These are phyloP conservation scores for Limonomyces culmigenus DNA, from an alignment of 1,284 basidiomycete genomes.

Conservation along the genomic window DNA sequence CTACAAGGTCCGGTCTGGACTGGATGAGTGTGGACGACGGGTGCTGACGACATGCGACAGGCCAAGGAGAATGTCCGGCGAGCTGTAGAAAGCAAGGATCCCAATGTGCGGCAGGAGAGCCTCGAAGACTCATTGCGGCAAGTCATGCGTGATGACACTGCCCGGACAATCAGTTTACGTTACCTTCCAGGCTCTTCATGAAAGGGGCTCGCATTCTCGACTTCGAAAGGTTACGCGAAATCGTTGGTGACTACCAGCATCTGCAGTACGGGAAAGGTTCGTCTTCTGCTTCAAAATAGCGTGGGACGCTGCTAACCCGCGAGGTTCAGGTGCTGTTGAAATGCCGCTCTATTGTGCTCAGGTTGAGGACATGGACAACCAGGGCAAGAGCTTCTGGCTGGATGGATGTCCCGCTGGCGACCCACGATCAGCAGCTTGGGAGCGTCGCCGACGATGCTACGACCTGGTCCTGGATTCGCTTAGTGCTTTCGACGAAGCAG, in stretches of 20 bases:
- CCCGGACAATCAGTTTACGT: background rate
- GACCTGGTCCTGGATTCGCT: conserved; percentile 72
- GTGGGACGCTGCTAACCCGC: conserved; percentile 1
- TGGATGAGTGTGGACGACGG: no score
- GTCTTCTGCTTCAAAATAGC: conserved; percentile 5
- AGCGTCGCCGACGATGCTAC: conserved; percentile 64
- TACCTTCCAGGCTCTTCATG: conserved; percentile 50
- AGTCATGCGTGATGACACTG: conserved; percentile 17
- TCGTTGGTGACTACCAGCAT: conserved; percentile 75
- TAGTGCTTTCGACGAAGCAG: conserved; percentile 58
- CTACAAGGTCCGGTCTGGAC: conserved; percentile 59
- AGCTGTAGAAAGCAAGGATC: conserved; percentile 69
- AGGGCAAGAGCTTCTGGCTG: conserved; percentile 66
- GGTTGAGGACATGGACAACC: conserved; percentile 62
- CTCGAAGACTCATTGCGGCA: conserved; percentile 72
- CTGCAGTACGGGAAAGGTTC: conserved; percentile 68
- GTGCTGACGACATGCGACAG: no score
- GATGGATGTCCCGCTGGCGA: conserved; percentile 49
- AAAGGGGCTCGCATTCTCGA: conserved; percentile 79
- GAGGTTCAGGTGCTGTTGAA: conserved; percentile 56
- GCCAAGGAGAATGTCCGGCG: conserved; percentile 89
- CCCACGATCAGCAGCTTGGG: conserved; percentile 37
- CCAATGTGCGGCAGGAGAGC: conserved; percentile 54
- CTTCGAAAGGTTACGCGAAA: conserved; percentile 71
- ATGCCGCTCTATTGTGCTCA: conserved; percentile 77